Evolutionary conservation across 225 moss, liverwort and hornwort genomes (phyloP), one percentile per base, ranked within the genome.

Genomic region (Climacium dendroides): DNA sequence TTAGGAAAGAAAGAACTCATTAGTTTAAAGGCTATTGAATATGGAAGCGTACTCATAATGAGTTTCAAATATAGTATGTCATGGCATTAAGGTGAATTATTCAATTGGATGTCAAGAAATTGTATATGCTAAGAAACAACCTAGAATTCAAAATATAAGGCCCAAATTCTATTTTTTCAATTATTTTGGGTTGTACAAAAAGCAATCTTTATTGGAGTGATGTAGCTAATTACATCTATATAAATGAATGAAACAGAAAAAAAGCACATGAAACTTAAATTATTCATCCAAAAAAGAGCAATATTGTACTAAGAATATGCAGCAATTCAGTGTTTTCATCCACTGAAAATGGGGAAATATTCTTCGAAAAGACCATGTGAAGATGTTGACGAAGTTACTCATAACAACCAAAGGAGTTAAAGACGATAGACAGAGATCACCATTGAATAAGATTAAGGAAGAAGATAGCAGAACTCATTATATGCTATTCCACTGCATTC

Each of bases 151-250:
- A 1, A 22, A 11, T 8, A 0, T 13, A 55, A n/a, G 10, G 5
- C 10, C 37, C 3, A 54, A 10, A 4, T 9, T 22, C 15, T n/a
- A 15, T 0, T n/a, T 35, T n/a, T 53, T 23, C 52, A 75, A 35
- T 76, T n/a, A 23, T 15, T 76, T 76, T 6, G 1, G 4, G 11
- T 4, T 55, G 0, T 26, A 7, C 15, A 78, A 10, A 32, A 54
- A 25, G 4, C 3, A 0, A 55, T 37, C 15, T 23, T 17, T 14
- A 8, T 0, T 37, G 2, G 13, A 77, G 7, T 26, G 17, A 37
- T 55, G 17, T 24, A 54, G 10, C 0, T 25, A 1, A 25, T 25
- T 37, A 34, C 16, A n/a, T n/a, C n/a, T 4, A 17, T 15, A 26
- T 2, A 26, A 26, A 9, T 28, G 8, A 26, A 55, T 37, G 37